These are phyloP conservation scores for Yarrowia bubula DNA, from an alignment of 805 yeast species.

Conservation along the genomic window DNA sequence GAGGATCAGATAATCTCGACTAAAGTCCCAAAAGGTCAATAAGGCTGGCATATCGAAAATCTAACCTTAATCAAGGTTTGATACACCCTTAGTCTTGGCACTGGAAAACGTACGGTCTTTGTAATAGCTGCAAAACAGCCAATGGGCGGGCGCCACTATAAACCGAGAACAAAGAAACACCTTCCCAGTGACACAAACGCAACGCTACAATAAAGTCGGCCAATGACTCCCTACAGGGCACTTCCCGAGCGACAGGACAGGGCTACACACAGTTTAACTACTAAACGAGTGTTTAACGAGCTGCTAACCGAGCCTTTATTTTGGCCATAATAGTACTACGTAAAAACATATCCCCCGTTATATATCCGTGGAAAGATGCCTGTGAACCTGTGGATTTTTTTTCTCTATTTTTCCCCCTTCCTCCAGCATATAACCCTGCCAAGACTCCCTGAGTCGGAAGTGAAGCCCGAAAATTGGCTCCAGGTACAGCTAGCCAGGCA, in stretches of 20 bases:
- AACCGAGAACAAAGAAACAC: background rate
- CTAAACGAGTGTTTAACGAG: no score
- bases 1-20: constrained; percentile 14
- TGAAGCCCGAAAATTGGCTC: background rate
- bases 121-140: background rate
- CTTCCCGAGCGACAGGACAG: no score
- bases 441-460: constrained; percentile 19
- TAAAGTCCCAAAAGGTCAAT: background rate
- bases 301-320: no score
- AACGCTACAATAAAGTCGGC: no score
- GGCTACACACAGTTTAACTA: no score
- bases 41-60: background rate
- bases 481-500: constrained; percentile 14
- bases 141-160: background rate
- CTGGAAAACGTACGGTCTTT: background rate
- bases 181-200: no score
- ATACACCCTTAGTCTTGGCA: constrained; percentile 12
- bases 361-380: no score
- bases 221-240: no score
- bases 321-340: no score
- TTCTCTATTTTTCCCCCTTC: background rate
- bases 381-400: no score
- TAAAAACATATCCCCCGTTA: no score
- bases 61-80: background rate
- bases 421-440: constrained; percentile 7